A percentile compares a stretch with the other conserved stretches of the same genome.
Evolutionary conservation across 768 basidiomycete genomes (phyloP).

Genomic region (Boletus rubropictus): DNA sequence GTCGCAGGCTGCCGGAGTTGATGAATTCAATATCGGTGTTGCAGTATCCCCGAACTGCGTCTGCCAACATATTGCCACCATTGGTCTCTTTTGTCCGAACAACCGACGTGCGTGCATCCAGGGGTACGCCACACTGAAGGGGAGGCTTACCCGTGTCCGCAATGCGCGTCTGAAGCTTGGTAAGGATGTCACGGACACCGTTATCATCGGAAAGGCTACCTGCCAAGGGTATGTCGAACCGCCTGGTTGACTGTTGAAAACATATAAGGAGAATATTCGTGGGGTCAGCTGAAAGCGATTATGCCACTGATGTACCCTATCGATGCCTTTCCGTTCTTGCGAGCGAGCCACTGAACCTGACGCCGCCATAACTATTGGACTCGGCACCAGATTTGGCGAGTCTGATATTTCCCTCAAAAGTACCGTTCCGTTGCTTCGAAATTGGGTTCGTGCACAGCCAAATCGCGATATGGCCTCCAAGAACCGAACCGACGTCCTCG

Average conservation of each 20-base stretch:
- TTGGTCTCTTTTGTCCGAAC: constrained; percentile 3
- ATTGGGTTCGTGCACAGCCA: constrained; percentile 7
- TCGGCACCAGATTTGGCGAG: constrained; percentile 4
- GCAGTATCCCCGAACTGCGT: constrained; percentile 18
- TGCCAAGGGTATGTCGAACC: constrained; percentile 3
- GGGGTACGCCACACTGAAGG: constrained; percentile 1
- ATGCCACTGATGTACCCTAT: not conserved
- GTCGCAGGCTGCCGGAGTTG: constrained; percentile 2
- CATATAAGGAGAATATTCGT: not conserved
- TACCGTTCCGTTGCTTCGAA: not conserved
- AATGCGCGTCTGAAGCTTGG: not conserved
- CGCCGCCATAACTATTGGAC: constrained; percentile 2
- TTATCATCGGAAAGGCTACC: constrained; percentile 4
- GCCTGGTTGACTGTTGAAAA: constrained; percentile 1
- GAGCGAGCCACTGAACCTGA: constrained; percentile 3
- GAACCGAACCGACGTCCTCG: constrained; percentile 4
- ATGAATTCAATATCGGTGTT: constrained; percentile 13
- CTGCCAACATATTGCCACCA: constrained; percentile 4
- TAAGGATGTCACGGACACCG: constrained; percentile 1
- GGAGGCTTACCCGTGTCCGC: not conserved
- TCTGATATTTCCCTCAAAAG: constrained; percentile 6
- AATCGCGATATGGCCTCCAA: constrained; percentile 10
- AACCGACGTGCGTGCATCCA: constrained; percentile 2
- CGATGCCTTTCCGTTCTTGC: not conserved
- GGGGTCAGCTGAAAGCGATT: not conserved